Conservation (phyloP, 306 rosid genomes). For the Malus fusca region DNA sequence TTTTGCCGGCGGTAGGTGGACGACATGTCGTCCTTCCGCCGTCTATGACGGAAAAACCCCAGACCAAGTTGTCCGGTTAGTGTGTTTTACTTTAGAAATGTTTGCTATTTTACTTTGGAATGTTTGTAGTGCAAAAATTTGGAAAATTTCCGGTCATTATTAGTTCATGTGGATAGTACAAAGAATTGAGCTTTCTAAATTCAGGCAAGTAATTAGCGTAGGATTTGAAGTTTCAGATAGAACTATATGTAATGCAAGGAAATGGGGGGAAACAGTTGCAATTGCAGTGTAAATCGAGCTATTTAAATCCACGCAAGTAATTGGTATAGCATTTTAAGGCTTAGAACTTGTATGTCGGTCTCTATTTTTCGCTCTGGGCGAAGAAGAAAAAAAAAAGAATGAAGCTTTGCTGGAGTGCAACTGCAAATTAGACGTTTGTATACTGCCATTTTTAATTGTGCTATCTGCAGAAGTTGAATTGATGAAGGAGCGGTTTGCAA, state of each 20-base stretch:
- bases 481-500: slow-evolving; percentile 49
- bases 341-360: not conserved
- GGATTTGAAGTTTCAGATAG: not conserved
- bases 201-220: not conserved
- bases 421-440: not conserved
- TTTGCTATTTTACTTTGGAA: not conserved
- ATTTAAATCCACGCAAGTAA: not conserved
- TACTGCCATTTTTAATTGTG: not conserved
- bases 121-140: not conserved
- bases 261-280: too few relatives aligned
- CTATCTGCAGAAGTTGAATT: slow-evolving; percentile 23
- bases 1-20: slow-evolving; percentile 10
- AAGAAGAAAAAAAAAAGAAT: not conserved
- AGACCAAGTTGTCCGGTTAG: slow-evolving; percentile 26
- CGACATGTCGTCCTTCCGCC: slow-evolving; percentile 11
- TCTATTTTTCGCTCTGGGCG: not conserved
- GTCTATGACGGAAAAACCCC: slow-evolving; percentile 1
- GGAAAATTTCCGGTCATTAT: not conserved
- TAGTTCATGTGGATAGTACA: not conserved
- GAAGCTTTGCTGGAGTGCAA: not conserved
- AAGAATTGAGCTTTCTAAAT: not conserved
- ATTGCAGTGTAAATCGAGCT: not conserved
- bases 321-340: not conserved
- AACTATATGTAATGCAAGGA: too few relatives aligned
- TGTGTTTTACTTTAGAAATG: not conserved